Conservation (phyloP, 2,329 filamentous ascomycete species). For the Cladosporium sp. region DNA sequence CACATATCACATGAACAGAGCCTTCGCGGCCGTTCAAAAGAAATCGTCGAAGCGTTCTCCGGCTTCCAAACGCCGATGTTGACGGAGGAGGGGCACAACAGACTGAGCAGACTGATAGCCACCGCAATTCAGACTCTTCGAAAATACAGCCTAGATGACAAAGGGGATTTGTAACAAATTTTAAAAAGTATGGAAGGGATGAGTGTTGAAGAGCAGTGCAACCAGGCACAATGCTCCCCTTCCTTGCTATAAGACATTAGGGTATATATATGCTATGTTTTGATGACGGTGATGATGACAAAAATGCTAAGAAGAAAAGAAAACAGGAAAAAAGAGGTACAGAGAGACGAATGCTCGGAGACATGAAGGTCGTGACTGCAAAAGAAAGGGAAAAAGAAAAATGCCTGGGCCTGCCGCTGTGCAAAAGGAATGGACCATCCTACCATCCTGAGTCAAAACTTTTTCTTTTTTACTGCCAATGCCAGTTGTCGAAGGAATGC, state of each 20-base stretch:
- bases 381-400: not conserved
- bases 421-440: not conserved
- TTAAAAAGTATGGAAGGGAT: not conserved
- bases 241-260: constrained; percentile 9
- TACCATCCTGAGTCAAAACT: not conserved
- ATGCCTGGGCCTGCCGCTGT: not conserved
- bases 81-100: not conserved
- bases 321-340: not conserved
- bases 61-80: not conserved
- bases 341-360: not conserved
- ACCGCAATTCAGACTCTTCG: not conserved
- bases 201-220: constrained; percentile 3
- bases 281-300: not conserved
- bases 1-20: not conserved
- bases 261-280: constrained; percentile 13
- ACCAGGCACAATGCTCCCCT: constrained; percentile 6
- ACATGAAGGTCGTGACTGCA: not conserved
- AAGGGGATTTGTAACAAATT: not conserved
- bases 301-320: not conserved
- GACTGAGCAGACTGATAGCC: not conserved
- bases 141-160: not conserved
- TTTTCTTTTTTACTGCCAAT: not conserved
- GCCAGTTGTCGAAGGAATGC: constrained; percentile 5
- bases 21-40: not conserved
- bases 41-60: not conserved